Conservation (phyloP, 306 rosid species). For the Begonia peltatifolia region DNA sequence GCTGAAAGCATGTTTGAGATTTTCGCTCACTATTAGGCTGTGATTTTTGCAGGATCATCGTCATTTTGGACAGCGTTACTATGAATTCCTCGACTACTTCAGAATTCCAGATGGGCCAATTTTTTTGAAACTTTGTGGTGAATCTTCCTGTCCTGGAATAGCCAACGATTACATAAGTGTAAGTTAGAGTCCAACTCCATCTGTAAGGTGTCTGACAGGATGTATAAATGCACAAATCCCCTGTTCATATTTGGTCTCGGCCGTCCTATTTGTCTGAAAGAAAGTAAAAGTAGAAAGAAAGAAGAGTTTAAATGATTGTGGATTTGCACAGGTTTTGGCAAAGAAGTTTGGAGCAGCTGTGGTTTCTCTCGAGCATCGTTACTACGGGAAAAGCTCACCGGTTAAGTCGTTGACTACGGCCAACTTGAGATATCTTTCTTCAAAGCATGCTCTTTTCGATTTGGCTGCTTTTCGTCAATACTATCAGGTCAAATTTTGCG, state of each 20-base stretch:
- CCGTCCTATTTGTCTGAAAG: no score
- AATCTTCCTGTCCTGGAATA: slow-evolving; percentile 46
- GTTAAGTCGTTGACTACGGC: slow-evolving; percentile 46
- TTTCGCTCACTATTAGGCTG: slow-evolving; percentile 7
- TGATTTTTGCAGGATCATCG: slow-evolving; percentile 50
- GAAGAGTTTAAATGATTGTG: not conserved
- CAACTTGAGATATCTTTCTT: slow-evolving; percentile 79
- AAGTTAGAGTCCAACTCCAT: slow-evolving; percentile 14
- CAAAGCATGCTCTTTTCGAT: slow-evolving; percentile 93
- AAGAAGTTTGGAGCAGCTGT: slow-evolving; percentile 93
- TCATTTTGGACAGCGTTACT: slow-evolving; percentile 70
- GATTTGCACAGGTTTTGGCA: slow-evolving; percentile 49
- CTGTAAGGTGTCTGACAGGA: slow-evolving; percentile 2
- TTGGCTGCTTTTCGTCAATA: slow-evolving; percentile 66
- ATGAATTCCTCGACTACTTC: slow-evolving; percentile 68
- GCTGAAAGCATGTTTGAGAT: no score
- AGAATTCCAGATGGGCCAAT: slow-evolving; percentile 64
- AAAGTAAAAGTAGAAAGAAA: not conserved
- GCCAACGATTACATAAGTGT: slow-evolving; percentile 59
- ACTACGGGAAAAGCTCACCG: slow-evolving; percentile 87
- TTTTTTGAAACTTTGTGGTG: slow-evolving; percentile 73
- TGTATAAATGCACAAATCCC: slow-evolving; percentile 2
- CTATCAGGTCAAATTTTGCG: slow-evolving; percentile 50
- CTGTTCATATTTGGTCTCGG: not conserved
- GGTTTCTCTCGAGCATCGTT: slow-evolving; percentile 91